Evolutionary conservation across 2,329 filamentous ascomycete genomes (phyloP).

Genomic region (Neofusicoccum umdonicola): DNA sequence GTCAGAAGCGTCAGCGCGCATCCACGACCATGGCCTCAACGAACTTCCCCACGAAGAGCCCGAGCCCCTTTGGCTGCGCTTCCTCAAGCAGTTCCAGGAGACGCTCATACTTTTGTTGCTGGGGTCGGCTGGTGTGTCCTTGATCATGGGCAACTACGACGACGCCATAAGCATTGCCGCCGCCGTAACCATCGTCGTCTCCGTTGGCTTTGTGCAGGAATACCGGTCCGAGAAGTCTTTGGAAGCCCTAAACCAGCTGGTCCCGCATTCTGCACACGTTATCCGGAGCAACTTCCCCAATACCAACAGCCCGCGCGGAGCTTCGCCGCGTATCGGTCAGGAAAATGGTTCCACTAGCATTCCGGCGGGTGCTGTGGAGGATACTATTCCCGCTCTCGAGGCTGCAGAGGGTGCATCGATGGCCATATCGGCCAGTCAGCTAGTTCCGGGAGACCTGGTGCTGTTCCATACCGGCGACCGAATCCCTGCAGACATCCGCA

Average conservation of each 20-base stretch:
- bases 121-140: constrained; percentile 80
- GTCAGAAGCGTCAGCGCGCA: constrained; percentile 74
- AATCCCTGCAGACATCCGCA: constrained; percentile 92
- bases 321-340: background rate
- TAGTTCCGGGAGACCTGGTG: constrained; percentile 91
- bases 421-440: constrained; percentile 80
- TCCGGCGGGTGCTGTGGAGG: constrained; percentile 42
- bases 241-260: constrained; percentile 87
- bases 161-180: constrained; percentile 95
- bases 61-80: constrained; percentile 91
- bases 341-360: constrained; percentile 22
- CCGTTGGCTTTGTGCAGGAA: constrained; percentile 94
- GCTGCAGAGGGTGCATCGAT: constrained; percentile 70
- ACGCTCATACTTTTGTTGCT: constrained; percentile 90
- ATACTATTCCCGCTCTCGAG: constrained; percentile 60
- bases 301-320: background rate
- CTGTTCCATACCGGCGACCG: constrained; percentile 94
- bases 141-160: constrained; percentile 88
- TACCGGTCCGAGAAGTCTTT: constrained; percentile 97
- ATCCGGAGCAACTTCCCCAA: constrained; percentile 58
- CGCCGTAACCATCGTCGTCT: constrained; percentile 94
- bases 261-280: constrained; percentile 94
- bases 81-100: constrained; percentile 95
- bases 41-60: constrained; percentile 92
- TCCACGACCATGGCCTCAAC: constrained; percentile 82